phyloP scores from a whole-genome alignment of 176 grass and related monocot species.

The Zizania latifolia region DNA sequence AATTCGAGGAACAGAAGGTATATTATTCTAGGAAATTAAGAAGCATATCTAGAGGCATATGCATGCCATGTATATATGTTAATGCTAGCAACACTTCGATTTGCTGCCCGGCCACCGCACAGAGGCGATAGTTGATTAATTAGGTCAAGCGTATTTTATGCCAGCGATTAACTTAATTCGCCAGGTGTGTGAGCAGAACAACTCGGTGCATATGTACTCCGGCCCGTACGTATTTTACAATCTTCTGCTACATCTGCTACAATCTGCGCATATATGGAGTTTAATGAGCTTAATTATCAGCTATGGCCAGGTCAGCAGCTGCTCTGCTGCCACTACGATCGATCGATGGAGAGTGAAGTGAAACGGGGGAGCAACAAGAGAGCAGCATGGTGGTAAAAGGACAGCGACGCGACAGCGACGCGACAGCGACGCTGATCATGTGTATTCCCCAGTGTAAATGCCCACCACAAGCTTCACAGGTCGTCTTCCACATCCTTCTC shows the following conservation, averaged over 20 bases:
- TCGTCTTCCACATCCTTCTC: slow-evolving; percentile 47
- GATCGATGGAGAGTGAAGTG: slow-evolving; percentile 14
- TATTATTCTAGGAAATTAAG: neutral
- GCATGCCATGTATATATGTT: neutral
- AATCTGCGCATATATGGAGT: neutral
- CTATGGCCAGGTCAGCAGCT: neutral
- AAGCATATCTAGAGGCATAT: neutral
- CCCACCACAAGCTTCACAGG: slow-evolving; percentile 41
- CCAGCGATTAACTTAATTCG: neutral
- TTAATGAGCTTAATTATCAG: neutral
- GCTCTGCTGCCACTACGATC: neutral
- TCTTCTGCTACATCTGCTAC: neutral
- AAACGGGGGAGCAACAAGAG: slow-evolving; percentile 13
- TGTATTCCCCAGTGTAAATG: slow-evolving; percentile 40
- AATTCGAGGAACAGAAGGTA: neutral
- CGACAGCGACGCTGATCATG: slow-evolving; percentile 47
- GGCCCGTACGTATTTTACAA: neutral
- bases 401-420: slow-evolving; percentile 37
- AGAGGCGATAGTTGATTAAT: neutral
- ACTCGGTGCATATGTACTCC: no score
- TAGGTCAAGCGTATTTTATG: neutral
- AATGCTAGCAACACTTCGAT: neutral
- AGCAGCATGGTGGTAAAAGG: slow-evolving; percentile 33
- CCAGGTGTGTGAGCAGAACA: no score
- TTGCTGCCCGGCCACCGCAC: neutral